These are phyloP conservation scores for Bolboschoenoplectus hybrid DNA, from an alignment of 202 grass and related monocot genomes.

Conservation along the genomic window DNA sequence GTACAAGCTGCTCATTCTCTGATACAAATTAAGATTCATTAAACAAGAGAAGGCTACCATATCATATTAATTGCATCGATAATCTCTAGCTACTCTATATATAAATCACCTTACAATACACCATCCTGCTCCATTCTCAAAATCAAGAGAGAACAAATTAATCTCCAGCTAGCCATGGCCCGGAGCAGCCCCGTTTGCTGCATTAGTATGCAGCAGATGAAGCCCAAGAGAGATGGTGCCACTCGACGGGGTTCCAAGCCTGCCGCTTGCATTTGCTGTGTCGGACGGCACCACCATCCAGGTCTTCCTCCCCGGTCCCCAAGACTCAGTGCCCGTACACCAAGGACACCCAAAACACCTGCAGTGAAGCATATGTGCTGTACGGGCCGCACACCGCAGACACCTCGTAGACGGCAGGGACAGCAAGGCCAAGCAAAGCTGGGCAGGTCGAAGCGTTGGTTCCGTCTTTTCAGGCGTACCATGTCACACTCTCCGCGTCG, in stretches of 20 bases:
- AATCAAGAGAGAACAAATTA: neutral
- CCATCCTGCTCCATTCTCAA: conserved; percentile 34
- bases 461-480: conserved; percentile 45
- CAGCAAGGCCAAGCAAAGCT: conserved; percentile 41
- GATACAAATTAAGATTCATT: neutral
- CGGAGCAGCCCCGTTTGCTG: conserved; percentile 50
- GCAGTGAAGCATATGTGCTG: conserved; percentile 31
- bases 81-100: conserved; percentile 33
- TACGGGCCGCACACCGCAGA: conserved; percentile 40
- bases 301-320: conserved; percentile 22
- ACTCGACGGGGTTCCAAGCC: conserved; percentile 25
- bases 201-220: conserved; percentile 41
- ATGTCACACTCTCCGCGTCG: conserved; percentile 35
- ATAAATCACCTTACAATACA: conserved; percentile 15
- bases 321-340: conserved; percentile 37
- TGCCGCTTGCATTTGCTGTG: conserved; percentile 80
- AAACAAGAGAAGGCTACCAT: conserved; percentile 6
- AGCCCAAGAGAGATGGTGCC: neutral
- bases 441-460: conserved; percentile 45
- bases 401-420: conserved; percentile 47
- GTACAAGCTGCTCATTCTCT: conserved; percentile 18
- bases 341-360: conserved; percentile 54
- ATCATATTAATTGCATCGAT: neutral
- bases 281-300: conserved; percentile 54
- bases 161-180: conserved; percentile 36